These are phyloP conservation scores for Syzygium malaccense DNA, from an alignment of 441 rosid species.

Conservation along the genomic window DNA sequence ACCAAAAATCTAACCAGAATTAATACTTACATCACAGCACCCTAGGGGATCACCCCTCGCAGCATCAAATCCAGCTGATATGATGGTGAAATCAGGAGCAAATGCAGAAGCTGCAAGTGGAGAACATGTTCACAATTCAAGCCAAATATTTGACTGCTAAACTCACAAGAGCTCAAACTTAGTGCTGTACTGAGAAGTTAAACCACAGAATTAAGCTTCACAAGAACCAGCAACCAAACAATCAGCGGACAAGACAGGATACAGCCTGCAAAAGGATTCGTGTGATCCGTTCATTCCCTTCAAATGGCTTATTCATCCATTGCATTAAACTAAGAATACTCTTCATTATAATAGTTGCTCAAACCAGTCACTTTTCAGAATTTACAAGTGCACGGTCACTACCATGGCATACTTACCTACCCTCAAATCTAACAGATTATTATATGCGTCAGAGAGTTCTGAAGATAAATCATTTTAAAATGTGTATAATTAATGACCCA, in stretches of 20 bases:
- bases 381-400: background rate
- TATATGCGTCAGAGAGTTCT: background rate
- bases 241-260: background rate
- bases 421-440: background rate
- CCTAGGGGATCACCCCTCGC: conserved; percentile 99
- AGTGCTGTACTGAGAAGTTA: background rate
- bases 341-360: background rate
- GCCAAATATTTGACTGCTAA: background rate
- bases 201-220: background rate
- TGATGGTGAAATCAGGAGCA: conserved; percentile 88
- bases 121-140: conserved; percentile 6
- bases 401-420: background rate
- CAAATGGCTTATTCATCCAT: background rate
- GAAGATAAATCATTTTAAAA: background rate
- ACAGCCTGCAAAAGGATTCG: background rate
- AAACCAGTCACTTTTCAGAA: background rate
- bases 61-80: conserved; percentile 99
- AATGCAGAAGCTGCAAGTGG: conserved; percentile 74
- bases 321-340: background rate
- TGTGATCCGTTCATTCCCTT: background rate
- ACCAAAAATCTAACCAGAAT: background rate
- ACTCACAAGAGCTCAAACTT: background rate
- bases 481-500: background rate
- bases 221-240: background rate
- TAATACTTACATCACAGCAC: conserved; percentile 78